Evolutionary conservation across 2,329 filamentous ascomycete genomes (phyloP).

Genomic region (Onygenales sp.): DNA sequence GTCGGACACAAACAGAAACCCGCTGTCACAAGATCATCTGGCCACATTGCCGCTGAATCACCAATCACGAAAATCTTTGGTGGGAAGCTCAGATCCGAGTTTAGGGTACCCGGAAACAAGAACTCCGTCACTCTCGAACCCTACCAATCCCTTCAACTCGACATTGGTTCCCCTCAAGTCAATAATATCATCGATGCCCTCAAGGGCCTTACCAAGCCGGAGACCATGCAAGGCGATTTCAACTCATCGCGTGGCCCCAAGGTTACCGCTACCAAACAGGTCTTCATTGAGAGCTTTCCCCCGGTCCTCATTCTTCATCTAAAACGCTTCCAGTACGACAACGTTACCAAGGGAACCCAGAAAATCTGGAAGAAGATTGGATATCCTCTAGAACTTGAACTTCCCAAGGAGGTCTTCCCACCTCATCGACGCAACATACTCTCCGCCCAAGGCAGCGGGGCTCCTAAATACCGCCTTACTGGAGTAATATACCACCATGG

Average conservation of each 20-base stretch:
- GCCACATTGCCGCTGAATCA: constrained; percentile 60
- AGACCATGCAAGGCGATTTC: constrained; percentile 78
- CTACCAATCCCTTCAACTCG: constrained; percentile 87
- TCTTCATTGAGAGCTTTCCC: constrained; percentile 85
- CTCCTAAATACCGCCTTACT: constrained; percentile 77
- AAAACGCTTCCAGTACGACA: constrained; percentile 95
- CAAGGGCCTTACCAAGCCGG: constrained; percentile 70
- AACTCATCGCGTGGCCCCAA: constrained; percentile 67
- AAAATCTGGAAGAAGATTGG: constrained; percentile 99
- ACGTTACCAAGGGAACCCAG: constrained; percentile 67
- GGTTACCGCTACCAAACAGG: constrained; percentile 78
- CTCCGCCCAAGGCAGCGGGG: constrained; percentile 54
- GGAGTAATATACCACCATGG: constrained; percentile 96
- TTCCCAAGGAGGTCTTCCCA: constrained; percentile 82
- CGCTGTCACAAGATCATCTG: constrained; percentile 77
- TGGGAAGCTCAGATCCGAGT: constrained; percentile 79
- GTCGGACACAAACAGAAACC: constrained; percentile 87
- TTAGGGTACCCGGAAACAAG: constrained; percentile 77
- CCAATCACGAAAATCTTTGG: constrained; percentile 93
- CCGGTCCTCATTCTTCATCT: constrained; percentile 89
- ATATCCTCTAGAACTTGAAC: constrained; percentile 88
- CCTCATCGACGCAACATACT: constrained; percentile 60
- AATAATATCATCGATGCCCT: constrained; percentile 88
- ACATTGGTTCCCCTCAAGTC: constrained; percentile 80
- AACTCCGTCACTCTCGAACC: constrained; percentile 87